These are phyloP conservation scores for Aspergillus caelatus DNA, from an alignment of 2,329 filamentous ascomycete species.

Conservation along the genomic window DNA sequence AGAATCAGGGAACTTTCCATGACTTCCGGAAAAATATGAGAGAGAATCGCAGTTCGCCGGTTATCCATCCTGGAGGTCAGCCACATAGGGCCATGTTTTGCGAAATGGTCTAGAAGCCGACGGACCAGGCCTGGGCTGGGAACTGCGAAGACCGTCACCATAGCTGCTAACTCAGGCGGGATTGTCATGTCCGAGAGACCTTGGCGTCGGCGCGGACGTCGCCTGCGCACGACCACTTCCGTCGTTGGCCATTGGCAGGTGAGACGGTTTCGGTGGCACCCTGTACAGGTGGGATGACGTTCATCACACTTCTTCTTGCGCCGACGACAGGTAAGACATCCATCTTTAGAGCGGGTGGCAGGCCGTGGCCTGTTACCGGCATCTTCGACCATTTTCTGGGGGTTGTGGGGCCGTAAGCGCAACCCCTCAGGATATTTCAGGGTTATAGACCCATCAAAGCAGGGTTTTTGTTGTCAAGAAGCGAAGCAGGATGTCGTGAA, in stretches of 20 bases:
- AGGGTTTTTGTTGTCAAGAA: background rate
- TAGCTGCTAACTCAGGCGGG: background rate
- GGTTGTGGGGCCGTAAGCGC: background rate
- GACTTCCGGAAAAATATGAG: background rate
- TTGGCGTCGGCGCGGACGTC: background rate
- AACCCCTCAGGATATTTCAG: background rate
- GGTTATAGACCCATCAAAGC: background rate
- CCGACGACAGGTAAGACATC: slow-evolving; percentile 9
- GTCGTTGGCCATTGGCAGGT: slow-evolving; percentile 3
- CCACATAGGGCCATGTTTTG: slow-evolving; percentile 11
- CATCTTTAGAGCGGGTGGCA: slow-evolving; percentile 2
- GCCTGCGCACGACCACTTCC: background rate
- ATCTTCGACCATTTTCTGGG: background rate
- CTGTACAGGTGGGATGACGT: slow-evolving; percentile 2
- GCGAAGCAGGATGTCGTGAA: background rate
- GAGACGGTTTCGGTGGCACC: slow-evolving; percentile 9
- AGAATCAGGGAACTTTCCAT: slow-evolving; percentile 7
- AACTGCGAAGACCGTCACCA: slow-evolving; percentile 12
- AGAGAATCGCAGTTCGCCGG: slow-evolving; percentile 1
- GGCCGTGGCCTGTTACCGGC: too few species aligned
- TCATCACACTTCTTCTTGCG: slow-evolving; percentile 18
- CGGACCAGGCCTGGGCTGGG: background rate
- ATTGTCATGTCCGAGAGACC: background rate
- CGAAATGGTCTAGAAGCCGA: slow-evolving; percentile 11
- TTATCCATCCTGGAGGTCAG: slow-evolving; percentile 2